phyloP scores from a whole-genome alignment of 2,329 filamentous ascomycete species.

The Exserohilum turcica region DNA sequence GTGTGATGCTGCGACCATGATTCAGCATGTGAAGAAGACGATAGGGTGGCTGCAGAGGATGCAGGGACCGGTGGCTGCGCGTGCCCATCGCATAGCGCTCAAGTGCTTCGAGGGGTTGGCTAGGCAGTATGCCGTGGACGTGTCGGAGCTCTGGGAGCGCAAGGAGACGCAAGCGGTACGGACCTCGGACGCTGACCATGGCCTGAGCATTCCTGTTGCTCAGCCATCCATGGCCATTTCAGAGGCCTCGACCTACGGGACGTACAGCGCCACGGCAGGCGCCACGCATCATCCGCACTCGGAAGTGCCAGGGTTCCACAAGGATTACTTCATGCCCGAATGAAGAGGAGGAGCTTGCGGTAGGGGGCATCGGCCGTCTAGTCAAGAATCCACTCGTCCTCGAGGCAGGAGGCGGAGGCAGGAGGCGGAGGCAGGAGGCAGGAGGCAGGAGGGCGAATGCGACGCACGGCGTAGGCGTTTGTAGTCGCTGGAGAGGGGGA shows the following conservation, averaged over 20 bases:
- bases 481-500: too few species aligned
- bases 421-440: too few species aligned
- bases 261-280: conserved; percentile 6
- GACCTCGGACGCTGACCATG: neutral
- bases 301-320: conserved; percentile 2
- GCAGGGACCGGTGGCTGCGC: conserved; percentile 35
- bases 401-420: too few species aligned
- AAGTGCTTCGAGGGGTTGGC: conserved; percentile 26
- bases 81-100: conserved; percentile 29
- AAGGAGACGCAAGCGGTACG: conserved; percentile 3
- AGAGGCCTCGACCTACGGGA: neutral
- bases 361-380: neutral
- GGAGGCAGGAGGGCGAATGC: too few species aligned
- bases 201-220: neutral
- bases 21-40: conserved; percentile 36
- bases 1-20: conserved; percentile 24
- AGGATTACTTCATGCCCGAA: conserved; percentile 6
- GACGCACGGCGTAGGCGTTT: too few species aligned
- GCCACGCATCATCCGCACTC: conserved; percentile 1
- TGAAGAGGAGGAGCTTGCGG: neutral
- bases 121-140: conserved; percentile 22
- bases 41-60: conserved; percentile 45
- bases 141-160: conserved; percentile 13
- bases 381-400: neutral
- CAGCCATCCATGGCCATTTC: neutral